A percentile compares a stretch with the other conserved stretches of the same genome.
These are phyloP conservation scores for Gloeopeniophorella convolvens DNA, from an alignment of 768 basidiomycete species.

Conservation along the genomic window DNA sequence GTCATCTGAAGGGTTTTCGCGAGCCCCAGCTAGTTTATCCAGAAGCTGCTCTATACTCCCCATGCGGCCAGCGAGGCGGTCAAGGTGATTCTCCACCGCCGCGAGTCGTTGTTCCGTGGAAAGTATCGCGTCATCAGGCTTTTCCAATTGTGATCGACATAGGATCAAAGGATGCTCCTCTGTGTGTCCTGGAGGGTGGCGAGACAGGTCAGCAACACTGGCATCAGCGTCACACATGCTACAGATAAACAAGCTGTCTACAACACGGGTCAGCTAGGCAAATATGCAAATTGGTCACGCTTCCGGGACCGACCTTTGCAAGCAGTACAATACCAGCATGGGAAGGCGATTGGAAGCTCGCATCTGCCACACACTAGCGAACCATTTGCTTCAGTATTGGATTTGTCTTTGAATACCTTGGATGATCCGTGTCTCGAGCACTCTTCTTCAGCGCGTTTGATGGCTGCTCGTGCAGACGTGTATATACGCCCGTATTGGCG, in stretches of 20 bases:
- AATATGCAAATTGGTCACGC: background rate
- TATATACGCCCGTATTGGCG: conserved; percentile 3
- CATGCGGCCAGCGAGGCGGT: too few relatives aligned
- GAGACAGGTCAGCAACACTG: background rate
- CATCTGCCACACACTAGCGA: conserved; percentile 21
- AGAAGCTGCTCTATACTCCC: too few relatives aligned
- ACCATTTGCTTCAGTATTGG: too few relatives aligned
- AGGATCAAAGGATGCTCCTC: conserved; percentile 2
- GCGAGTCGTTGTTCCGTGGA: conserved; percentile 1
- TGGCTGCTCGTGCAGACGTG: too few relatives aligned
- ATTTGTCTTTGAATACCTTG: background rate
- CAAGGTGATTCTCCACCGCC: conserved; percentile 3
- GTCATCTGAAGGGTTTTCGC: too few relatives aligned
- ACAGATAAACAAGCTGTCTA: conserved; percentile 14
- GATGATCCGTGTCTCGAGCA: background rate
- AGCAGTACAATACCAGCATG: conserved; percentile 29
- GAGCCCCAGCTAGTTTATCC: too few relatives aligned
- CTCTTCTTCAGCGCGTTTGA: too few relatives aligned
- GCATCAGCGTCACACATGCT: conserved; percentile 15
- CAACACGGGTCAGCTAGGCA: background rate
- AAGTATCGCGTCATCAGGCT: background rate
- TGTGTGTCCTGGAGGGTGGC: background rate
- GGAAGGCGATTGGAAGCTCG: conserved; percentile 12
- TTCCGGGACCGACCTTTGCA: too few relatives aligned
- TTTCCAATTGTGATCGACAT: background rate